A percentile compares a stretch with the other conserved stretches of the same genome.
Evolutionary conservation across 768 basidiomycete species (phyloP).

Genomic region (Tubosaeta sp.): DNA sequence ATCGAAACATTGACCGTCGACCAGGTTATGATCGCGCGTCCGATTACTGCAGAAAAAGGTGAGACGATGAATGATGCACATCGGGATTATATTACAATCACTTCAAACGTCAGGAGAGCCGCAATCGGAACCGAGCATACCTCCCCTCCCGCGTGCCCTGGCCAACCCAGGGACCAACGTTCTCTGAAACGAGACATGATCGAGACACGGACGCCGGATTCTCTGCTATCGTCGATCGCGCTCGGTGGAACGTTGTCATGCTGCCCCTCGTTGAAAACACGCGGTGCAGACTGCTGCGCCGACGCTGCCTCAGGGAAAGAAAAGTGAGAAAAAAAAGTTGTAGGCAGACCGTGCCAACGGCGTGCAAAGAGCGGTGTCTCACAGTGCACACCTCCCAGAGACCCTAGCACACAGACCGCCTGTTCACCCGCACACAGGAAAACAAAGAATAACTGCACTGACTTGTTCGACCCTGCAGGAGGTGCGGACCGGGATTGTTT

Average conservation of each 20-base stretch:
- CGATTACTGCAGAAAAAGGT: not conserved
- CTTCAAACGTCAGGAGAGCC: not conserved
- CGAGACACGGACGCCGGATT: slow-evolving; percentile 1
- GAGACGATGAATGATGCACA: not conserved
- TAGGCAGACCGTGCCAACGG: not conserved
- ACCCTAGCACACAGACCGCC: not conserved
- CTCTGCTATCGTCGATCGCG: slow-evolving; percentile 1
- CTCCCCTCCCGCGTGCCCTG: not conserved
- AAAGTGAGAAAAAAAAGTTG: not conserved
- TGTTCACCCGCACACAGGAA: not conserved
- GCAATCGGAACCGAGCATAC: slow-evolving; percentile 4
- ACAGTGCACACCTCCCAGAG: not conserved
- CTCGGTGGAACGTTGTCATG: not conserved
- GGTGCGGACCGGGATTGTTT: slow-evolving; percentile 3
- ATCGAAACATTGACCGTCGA: not conserved
- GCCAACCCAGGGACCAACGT: not conserved
- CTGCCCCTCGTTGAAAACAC: slow-evolving; percentile 26
- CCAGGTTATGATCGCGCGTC: not conserved
- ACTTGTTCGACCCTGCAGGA: slow-evolving; percentile 1
- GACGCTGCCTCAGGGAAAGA: not conserved
- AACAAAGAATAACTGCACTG: not conserved
- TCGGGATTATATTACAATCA: not conserved
- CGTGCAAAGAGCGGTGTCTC: not conserved
- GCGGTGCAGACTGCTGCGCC: slow-evolving; percentile 14
- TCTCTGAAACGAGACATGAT: slow-evolving; percentile 1